These are phyloP conservation scores for Scheffersomyces quercinus DNA, from an alignment of 1,139 yeast species.

Conservation along the genomic window DNA sequence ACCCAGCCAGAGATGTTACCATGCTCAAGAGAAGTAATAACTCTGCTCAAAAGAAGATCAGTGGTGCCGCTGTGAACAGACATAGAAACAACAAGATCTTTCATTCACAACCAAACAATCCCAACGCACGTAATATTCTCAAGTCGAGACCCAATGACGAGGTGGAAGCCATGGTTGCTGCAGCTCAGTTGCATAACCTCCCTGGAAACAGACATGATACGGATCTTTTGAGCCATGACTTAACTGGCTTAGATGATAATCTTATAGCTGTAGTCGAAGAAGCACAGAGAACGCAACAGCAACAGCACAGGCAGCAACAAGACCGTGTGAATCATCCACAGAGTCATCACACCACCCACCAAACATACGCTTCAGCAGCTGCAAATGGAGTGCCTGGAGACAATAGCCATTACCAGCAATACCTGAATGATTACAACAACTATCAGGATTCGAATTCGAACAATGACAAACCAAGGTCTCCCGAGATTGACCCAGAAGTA, in stretches of 20 bases:
- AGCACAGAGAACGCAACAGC: conserved; percentile 46
- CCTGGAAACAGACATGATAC: conserved; percentile 32
- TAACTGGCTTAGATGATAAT: conserved; percentile 50
- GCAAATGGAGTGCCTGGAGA: conserved; percentile 36
- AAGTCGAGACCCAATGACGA: conserved; percentile 26
- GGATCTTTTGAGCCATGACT: conserved; percentile 35
- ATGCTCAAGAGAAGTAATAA: conserved; percentile 24
- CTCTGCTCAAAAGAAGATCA: conserved; percentile 20
- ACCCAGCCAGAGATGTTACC: conserved; percentile 33
- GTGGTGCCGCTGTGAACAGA: conserved; percentile 12
- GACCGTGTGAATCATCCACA: no score
- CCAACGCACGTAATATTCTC: conserved; percentile 23
- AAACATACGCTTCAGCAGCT: conserved; percentile 44
- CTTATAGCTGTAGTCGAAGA: conserved; percentile 70
- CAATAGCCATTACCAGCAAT: conserved; percentile 21
- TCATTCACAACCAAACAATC: conserved; percentile 4
- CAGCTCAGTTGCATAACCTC: conserved; percentile 35
- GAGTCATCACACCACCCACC: conserved; percentile 12
- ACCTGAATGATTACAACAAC: conserved; percentile 22
- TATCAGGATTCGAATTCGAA: conserved; percentile 9
- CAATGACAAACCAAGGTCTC: conserved; percentile 5
- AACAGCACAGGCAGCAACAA: conserved; percentile 16
- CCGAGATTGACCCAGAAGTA: conserved; percentile 57
- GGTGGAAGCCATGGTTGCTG: conserved; percentile 38
- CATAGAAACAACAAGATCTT: conserved; percentile 16